Evolutionary conservation across 78 protist species (phyloP).

Genomic region (Cavenderia fasciculata): DNA sequence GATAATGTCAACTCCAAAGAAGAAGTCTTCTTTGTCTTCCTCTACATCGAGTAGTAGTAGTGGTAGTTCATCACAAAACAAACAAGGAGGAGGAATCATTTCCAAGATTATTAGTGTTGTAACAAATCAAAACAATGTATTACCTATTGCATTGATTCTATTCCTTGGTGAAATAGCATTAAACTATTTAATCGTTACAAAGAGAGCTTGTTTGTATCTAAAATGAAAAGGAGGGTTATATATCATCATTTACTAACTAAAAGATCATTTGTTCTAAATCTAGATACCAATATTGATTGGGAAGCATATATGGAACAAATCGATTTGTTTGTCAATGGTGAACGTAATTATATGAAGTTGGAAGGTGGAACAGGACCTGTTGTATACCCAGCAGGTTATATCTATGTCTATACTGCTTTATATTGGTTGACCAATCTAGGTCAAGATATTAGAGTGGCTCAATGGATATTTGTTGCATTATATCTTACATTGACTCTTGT

Average conservation of each 20-base stretch:
- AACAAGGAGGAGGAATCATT: too few relatives aligned
- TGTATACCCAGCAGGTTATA: slow-evolving; percentile 91
- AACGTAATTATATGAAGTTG: slow-evolving; percentile 77
- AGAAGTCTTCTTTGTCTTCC: too few relatives aligned
- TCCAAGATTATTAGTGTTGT: too few relatives aligned
- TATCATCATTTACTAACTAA: too few relatives aligned
- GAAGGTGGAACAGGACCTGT: slow-evolving; percentile 92
- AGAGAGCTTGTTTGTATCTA: neutral
- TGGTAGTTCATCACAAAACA: too few relatives aligned
- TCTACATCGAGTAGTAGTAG: too few relatives aligned
- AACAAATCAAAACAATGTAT: neutral
- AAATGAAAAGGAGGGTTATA: neutral
- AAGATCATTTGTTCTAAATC: too few relatives aligned
- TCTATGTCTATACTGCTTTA: slow-evolving; percentile 71
- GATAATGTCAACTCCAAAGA: too few relatives aligned
- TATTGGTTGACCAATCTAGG: slow-evolving; percentile 77
- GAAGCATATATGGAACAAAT: slow-evolving; percentile 92
- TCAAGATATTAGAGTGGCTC: slow-evolving; percentile 69
- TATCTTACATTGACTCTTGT: slow-evolving; percentile 1
- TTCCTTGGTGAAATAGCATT: neutral
- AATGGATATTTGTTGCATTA: slow-evolving; percentile 68
- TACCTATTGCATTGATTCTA: neutral
- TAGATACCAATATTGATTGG: slow-evolving; percentile 95
- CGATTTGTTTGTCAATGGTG: slow-evolving; percentile 77
- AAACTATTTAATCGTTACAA: neutral